A percentile compares a stretch with the other conserved stretches of the same genome.
These are phyloP conservation scores for Daldinia loculata DNA, from an alignment of 495 filamentous ascomycete genomes.

Conservation along the genomic window DNA sequence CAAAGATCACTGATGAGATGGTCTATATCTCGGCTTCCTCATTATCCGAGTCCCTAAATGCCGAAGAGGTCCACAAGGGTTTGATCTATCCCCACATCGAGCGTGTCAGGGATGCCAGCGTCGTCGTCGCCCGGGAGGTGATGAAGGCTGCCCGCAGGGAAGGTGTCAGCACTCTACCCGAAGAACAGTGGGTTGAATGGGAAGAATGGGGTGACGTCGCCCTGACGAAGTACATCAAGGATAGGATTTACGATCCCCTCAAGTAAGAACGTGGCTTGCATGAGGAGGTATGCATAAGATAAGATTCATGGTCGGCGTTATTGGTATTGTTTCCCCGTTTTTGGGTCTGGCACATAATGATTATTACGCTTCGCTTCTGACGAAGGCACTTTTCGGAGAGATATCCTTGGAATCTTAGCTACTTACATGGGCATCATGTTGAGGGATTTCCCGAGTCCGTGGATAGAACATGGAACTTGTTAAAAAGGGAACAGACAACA, in stretches of 20 bases:
- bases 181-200: slow-evolving; percentile 82
- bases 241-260: slow-evolving; percentile 80
- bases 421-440: slow-evolving; percentile 6
- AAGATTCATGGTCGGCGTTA: slow-evolving; percentile 38
- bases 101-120: slow-evolving; percentile 88
- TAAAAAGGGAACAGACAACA: neutral
- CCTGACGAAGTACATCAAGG: slow-evolving; percentile 80
- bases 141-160: slow-evolving; percentile 83
- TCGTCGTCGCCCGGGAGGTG: slow-evolving; percentile 87
- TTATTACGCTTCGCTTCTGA: slow-evolving; percentile 1
- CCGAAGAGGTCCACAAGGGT: slow-evolving; percentile 79
- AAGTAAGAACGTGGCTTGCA: slow-evolving; percentile 35
- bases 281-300: slow-evolving; percentile 31
- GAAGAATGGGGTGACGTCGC: slow-evolving; percentile 81
- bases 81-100: slow-evolving; percentile 94
- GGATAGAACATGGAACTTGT: slow-evolving; percentile 12
- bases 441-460: slow-evolving; percentile 16
- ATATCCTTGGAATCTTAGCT: slow-evolving; percentile 30
- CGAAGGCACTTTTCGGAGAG: slow-evolving; percentile 18
- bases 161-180: slow-evolving; percentile 63
- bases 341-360: slow-evolving; percentile 27
- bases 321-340: slow-evolving; percentile 3
- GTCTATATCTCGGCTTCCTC: slow-evolving; percentile 89
- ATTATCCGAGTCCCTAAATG: slow-evolving; percentile 78
- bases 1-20: slow-evolving; percentile 92